Conservation (phyloP, 164 flowering plant species). For the Vitis rotundifolia region DNA sequence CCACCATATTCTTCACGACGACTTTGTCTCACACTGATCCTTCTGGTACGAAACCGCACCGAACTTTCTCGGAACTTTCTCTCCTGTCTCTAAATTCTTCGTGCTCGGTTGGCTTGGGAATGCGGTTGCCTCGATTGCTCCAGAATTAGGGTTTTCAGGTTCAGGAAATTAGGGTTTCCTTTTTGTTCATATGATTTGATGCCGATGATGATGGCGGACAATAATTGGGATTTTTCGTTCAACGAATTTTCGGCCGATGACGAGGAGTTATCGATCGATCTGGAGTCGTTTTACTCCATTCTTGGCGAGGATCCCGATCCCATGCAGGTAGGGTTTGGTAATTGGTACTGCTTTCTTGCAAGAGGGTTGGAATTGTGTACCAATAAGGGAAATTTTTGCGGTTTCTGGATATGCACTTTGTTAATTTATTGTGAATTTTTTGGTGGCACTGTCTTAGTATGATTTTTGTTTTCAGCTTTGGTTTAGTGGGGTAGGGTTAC, state of each 20-base stretch:
- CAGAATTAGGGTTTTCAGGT: neutral
- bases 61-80: slow-evolving; percentile 19
- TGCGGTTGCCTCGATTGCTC: slow-evolving; percentile 9
- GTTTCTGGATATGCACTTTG: neutral
- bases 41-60: neutral
- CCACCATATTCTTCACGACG: slow-evolving; percentile 19
- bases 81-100: neutral
- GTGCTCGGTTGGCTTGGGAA: neutral
- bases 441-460: neutral
- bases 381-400: neutral
- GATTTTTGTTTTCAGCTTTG: neutral
- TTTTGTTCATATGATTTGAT: neutral
- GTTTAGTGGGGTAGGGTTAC: no score
- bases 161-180: slow-evolving; percentile 14
- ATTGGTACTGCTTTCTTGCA: neutral
- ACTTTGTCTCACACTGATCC: neutral
- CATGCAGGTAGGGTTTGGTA: slow-evolving; percentile 21
- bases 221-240: neutral
- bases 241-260: slow-evolving; percentile 6
- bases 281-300: slow-evolving; percentile 21
- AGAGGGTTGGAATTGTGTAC: neutral
- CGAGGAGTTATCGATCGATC: slow-evolving; percentile 23
- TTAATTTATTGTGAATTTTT: neutral
- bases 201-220: slow-evolving; percentile 34
- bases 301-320: slow-evolving; percentile 24